Evolutionary conservation across 2,329 filamentous ascomycete species (phyloP), one percentile per base, ranked within the genome.

Genomic region (Penicillium verrucosum): DNA sequence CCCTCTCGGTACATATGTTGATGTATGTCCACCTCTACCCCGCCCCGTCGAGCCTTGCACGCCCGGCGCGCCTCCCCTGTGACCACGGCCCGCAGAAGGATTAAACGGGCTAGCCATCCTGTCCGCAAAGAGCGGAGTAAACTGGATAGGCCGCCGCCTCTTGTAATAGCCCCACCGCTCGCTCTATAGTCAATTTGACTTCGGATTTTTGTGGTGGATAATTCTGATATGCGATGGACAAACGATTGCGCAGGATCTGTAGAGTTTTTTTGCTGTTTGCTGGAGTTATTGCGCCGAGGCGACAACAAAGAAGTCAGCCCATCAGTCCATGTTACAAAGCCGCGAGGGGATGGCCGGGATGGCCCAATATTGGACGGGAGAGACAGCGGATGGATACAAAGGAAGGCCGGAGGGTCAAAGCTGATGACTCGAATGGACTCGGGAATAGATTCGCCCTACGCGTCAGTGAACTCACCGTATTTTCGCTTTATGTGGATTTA

Each of bases 31-130:
- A 46, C 68, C 68, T 32, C 66, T 64, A 55, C 70, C 69, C 55
- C 67, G 67, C 40, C 62, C 60, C 47, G 58, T 57, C 54, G 65
- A 55, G 40, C 56, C 60, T 41, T 64, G 54, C 47, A 63, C 53
- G 48, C 45, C 45, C 21, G 47, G 59, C 47, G 61, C 59, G 48
- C 65, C 68, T 59, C 63, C 62, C 56, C 60, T 66, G 57, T 70
- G 69, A 52, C 60, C 60, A 32, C 65, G 63, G 49, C 59, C 61
- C n/a, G 18, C 55, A 60, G 70, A 70, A 42, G 68, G 64, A 54
- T 67, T 70, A 41, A 68, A 62, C 40, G 68, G 65, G 57, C 64
- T 64, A 58, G 68, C 65, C 70, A 73, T 73, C 52, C 61, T 70
- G 64, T 41, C 62, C 66, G 65, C 60, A 44, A 54, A 56, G 46